Conservation (phyloP, 192 early-diverging fungal genomes). For the Fimicolochytrium jonesii region DNA sequence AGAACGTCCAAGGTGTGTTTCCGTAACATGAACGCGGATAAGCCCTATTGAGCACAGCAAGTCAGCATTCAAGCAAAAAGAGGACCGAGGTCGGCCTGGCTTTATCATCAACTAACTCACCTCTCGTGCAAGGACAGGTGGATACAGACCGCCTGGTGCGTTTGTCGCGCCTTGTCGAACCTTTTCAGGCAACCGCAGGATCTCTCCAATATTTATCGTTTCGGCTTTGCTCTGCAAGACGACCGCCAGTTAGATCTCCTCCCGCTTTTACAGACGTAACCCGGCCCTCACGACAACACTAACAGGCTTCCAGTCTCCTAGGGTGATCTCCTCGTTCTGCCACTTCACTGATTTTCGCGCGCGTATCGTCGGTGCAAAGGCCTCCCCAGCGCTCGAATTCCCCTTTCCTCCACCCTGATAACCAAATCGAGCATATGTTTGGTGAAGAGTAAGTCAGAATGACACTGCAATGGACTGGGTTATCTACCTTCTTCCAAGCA, state of each 20-base stretch:
- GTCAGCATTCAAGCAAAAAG: background rate
- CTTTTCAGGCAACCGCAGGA: slow-evolving; percentile 3
- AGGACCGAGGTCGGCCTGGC: background rate
- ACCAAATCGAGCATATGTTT: too few relatives aligned
- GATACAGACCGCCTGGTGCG: background rate
- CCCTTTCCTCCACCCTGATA: too few relatives aligned
- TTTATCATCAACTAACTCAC: background rate
- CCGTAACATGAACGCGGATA: slow-evolving; percentile 23
- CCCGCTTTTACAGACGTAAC: too few relatives aligned
- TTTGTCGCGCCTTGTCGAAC: background rate
- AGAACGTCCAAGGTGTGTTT: slow-evolving; percentile 10
- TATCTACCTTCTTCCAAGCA: too few relatives aligned
- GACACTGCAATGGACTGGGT: too few relatives aligned
- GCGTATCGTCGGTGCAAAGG: too few relatives aligned
- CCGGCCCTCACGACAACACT: too few relatives aligned
- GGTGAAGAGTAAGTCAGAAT: too few relatives aligned
- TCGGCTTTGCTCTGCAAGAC: slow-evolving; percentile 2
- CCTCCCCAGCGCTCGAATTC: too few relatives aligned
- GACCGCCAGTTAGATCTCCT: background rate
- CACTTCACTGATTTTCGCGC: too few relatives aligned
- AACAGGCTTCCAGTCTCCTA: slow-evolving; percentile 6
- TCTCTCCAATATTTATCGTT: slow-evolving; percentile 10
- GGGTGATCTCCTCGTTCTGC: background rate
- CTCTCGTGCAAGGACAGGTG: background rate
- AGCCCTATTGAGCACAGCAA: background rate